phyloP scores from a whole-genome alignment of 1,284 basidiomycete genomes.

The Sporisorium exsertum region DNA sequence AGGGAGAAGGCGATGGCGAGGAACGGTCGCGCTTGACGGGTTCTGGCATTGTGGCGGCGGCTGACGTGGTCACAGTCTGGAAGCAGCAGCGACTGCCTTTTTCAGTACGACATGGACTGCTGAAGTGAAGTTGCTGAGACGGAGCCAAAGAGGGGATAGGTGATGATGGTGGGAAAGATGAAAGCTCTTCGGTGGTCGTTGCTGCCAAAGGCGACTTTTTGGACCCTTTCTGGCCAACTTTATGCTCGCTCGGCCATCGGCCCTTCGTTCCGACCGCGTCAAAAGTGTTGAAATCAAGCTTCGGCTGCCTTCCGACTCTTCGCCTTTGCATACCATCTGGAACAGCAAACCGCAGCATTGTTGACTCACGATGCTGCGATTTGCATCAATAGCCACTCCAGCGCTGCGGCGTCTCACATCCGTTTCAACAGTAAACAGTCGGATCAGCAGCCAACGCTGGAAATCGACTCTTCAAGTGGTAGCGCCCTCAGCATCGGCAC shows the following conservation, averaged over 20 bases:
- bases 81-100: no score
- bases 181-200: background rate
- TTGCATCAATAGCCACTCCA: constrained; percentile 15
- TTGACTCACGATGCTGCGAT: constrained; percentile 15
- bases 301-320: background rate
- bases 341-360: background rate
- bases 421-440: background rate
- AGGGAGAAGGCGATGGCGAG: constrained; percentile 3
- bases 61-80: background rate
- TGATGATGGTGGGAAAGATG: background rate
- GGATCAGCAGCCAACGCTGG: constrained; percentile 20
- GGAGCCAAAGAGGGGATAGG: background rate
- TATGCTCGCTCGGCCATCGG: background rate
- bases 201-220: background rate
- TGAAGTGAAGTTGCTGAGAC: no score
- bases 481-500: constrained; percentile 16
- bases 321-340: background rate
- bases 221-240: background rate
- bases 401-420: constrained; percentile 6
- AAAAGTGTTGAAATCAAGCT: background rate
- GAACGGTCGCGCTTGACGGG: constrained; percentile 13
- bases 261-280: constrained; percentile 1
- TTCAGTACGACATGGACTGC: no score
- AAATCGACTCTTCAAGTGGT: constrained; percentile 36
- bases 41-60: background rate